Conservation (phyloP, 148 eudicot genomes). For the Heliosperma pusillum region DNA sequence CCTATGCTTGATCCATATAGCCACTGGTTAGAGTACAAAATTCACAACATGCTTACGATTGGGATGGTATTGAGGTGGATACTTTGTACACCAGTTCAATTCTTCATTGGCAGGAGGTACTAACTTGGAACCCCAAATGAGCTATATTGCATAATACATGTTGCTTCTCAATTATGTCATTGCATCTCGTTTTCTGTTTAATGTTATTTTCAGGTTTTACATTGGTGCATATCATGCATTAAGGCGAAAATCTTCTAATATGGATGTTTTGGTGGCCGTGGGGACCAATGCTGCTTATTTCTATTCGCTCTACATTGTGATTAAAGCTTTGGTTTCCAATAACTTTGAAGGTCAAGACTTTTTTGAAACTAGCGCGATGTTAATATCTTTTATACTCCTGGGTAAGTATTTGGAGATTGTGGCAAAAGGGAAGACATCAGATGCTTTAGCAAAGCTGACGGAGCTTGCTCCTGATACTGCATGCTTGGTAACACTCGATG, state of each 20-base stretch:
- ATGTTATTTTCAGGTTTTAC: conserved; percentile 64
- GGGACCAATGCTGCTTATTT: conserved; percentile 99
- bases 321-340: conserved; percentile 58
- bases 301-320: conserved; percentile 68
- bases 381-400: conserved; percentile 88
- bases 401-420: conserved; percentile 94
- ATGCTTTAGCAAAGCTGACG: conserved; percentile 87
- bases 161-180: background rate
- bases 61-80: conserved; percentile 87
- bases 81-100: conserved; percentile 88
- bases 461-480: conserved; percentile 94
- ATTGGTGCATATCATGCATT: conserved; percentile 86
- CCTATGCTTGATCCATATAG: conserved; percentile 90
- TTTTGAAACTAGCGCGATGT: conserved; percentile 97
- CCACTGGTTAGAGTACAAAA: conserved; percentile 76
- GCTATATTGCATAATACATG: conserved; percentile 1
- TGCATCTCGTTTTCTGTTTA: background rate
- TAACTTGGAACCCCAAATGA: conserved; percentile 7
- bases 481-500: conserved; percentile 54
- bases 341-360: conserved; percentile 83
- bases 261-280: conserved; percentile 96
- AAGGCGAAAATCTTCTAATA: conserved; percentile 84
- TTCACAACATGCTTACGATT: conserved; percentile 68
- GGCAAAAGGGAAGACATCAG: conserved; percentile 97
- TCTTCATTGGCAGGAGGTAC: conserved; percentile 84